Conservation (phyloP, 1,139 yeast genomes). For the Diutina neorugosa region DNA sequence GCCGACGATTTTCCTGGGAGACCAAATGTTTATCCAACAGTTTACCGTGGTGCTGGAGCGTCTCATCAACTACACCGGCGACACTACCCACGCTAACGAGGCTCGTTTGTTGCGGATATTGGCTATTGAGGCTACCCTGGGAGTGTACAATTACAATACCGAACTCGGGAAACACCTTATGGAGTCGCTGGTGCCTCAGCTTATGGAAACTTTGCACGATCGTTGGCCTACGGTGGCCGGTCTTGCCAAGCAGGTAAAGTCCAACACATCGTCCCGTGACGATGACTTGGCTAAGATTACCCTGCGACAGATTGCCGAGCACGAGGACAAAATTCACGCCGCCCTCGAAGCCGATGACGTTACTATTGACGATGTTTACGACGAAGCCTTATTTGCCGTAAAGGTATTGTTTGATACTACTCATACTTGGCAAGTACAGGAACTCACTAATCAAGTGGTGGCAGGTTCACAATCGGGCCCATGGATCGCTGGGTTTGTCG, state of each 20-base stretch:
- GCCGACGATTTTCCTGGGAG: slow-evolving; percentile 62
- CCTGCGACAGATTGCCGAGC: slow-evolving; percentile 4
- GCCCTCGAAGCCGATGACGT: slow-evolving; percentile 21
- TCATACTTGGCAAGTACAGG: slow-evolving; percentile 34
- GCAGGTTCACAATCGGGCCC: slow-evolving; percentile 18
- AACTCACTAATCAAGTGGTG: slow-evolving; percentile 34
- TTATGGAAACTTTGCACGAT: slow-evolving; percentile 20
- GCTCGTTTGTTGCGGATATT: slow-evolving; percentile 30
- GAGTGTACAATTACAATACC: slow-evolving; percentile 27
- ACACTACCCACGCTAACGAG: slow-evolving; percentile 25
- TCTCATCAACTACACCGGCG: slow-evolving; percentile 19
- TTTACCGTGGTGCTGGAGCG: slow-evolving; percentile 31
- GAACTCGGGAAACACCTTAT: slow-evolving; percentile 26
- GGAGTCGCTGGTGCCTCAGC: slow-evolving; percentile 27
- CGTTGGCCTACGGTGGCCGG: slow-evolving; percentile 1
- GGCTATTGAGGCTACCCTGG: slow-evolving; percentile 31
- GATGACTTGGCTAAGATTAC: slow-evolving; percentile 11
- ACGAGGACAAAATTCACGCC: slow-evolving; percentile 13
- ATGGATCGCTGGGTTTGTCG: slow-evolving; percentile 52
- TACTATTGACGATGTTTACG: slow-evolving; percentile 17
- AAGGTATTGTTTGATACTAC: slow-evolving; percentile 39
- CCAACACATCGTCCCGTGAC: not conserved
- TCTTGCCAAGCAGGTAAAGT: not conserved
- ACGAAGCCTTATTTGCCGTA: slow-evolving; percentile 32
- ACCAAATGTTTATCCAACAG: slow-evolving; percentile 42